Base-by-base conservation (phyloP, 2,329 filamentous ascomycete genomes). In the Colletotrichum sp. region DNA sequence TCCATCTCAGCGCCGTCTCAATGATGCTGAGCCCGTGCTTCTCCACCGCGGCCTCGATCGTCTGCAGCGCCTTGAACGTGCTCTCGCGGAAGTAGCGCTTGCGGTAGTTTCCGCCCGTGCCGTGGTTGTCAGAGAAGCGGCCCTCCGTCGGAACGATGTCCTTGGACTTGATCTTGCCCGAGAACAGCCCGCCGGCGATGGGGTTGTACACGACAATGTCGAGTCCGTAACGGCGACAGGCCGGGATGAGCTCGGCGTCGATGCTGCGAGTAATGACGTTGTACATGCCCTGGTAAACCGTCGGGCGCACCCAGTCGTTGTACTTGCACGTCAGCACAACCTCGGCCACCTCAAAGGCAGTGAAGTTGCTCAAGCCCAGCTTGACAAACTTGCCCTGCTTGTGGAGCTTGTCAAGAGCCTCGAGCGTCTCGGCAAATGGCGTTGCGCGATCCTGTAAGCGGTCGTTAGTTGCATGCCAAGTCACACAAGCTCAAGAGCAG, bases 211-310 rank as follows among this genome's bases (percentile, higher is more conserved):
- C 88, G 9, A 96, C 94, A 61, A 97, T 89, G 77, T 96, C 93
- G 26, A 97, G 88, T 3, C 94, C 94, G 82, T 95, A 96, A 68
- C 94, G 91, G 26, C 91, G 91, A 81, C 94, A 96, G 26, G 92
- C 92, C 5, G 92, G 91, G 70, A 97, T 89, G 56, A 97, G 87
- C 83, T 97, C 95, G 1, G 90, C 83, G 83, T 97, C 95, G 77
- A 96, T 93, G 70, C 90, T 91, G 68, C 95, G 91, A 26, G 93
- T 95, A 78, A 96, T 94, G 73, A 91, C 91, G 83, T 96, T 96
- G 85, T 96, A 96, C 94, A 97, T 96, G 80, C 90, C 96, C 84
- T 97, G 95, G 84, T 95, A 98, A 71, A 97, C 92, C 1, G 94
- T 95, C 1, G 95, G 95, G 52, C 93, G 91, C 18, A 97, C 94